Evolutionary conservation across 2,329 filamentous ascomycete species (phyloP).

Genomic region (Epicoccum sorghinum): DNA sequence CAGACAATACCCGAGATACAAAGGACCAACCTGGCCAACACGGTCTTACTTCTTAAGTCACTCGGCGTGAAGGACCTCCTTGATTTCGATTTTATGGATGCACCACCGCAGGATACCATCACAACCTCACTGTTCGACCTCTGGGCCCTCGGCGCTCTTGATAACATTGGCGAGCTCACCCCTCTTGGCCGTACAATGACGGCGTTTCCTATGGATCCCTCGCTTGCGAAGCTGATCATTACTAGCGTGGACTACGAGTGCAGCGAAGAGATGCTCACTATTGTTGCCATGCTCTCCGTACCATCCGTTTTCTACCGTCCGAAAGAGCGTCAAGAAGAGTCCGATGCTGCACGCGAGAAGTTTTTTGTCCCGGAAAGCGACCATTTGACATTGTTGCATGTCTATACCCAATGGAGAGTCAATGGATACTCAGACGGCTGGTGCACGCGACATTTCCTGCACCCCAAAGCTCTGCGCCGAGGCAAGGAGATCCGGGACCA

Average conservation of each 20-base stretch:
- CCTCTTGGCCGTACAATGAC: slow-evolving; percentile 91
- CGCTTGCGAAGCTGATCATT: slow-evolving; percentile 91
- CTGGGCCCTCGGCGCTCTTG: slow-evolving; percentile 91
- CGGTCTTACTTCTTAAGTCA: slow-evolving; percentile 90
- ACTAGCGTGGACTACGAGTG: slow-evolving; percentile 89
- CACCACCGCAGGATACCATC: slow-evolving; percentile 96
- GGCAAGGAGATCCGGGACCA: slow-evolving; percentile 96
- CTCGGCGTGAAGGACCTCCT: slow-evolving; percentile 91
- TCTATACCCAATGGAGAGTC: slow-evolving; percentile 92
- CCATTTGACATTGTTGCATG: slow-evolving; percentile 92
- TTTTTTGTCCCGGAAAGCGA: slow-evolving; percentile 99
- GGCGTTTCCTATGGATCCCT: slow-evolving; percentile 96
- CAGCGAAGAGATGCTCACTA: slow-evolving; percentile 97
- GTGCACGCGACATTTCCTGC: slow-evolving; percentile 92
- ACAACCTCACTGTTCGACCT: slow-evolving; percentile 96
- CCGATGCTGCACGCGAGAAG: slow-evolving; percentile 92
- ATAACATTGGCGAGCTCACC: slow-evolving; percentile 93
- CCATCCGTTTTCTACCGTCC: slow-evolving; percentile 96
- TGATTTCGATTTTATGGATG: slow-evolving; percentile 99
- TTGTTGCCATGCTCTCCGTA: slow-evolving; percentile 96
- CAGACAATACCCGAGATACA: slow-evolving; percentile 98
- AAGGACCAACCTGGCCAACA: slow-evolving; percentile 93
- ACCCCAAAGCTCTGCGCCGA: slow-evolving; percentile 89
- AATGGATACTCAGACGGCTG: slow-evolving; percentile 90
- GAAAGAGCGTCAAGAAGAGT: slow-evolving; percentile 95